A percentile compares a stretch with the other conserved stretches of the same genome.
phyloP scores from a whole-genome alignment of 2,329 filamentous ascomycete genomes.

The Plenodomus lindquistii region DNA sequence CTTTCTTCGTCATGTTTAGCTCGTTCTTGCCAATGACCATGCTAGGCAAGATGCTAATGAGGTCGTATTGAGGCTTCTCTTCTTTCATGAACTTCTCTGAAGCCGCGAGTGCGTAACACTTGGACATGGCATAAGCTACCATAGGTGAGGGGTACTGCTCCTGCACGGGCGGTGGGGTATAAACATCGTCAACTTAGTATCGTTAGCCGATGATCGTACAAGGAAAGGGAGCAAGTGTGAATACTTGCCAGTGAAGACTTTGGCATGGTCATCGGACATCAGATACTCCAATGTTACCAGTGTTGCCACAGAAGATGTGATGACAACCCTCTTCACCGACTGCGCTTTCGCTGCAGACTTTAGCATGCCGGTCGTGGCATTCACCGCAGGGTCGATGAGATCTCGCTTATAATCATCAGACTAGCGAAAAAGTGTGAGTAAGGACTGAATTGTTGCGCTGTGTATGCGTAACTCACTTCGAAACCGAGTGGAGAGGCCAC shows the following conservation, averaged over 20 bases:
- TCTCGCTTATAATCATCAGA: conserved; percentile 23
- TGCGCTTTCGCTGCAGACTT: conserved; percentile 4
- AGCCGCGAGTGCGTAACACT: conserved; percentile 32
- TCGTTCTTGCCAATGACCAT: conserved; percentile 5
- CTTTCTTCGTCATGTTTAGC: neutral
- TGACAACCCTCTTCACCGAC: conserved; percentile 10
- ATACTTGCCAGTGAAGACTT: too few species aligned
- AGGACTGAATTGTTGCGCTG: neutral
- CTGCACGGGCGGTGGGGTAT: too few species aligned
- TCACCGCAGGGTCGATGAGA: conserved; percentile 12
- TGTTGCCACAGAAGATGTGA: conserved; percentile 11
- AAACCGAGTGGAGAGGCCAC: conserved; percentile 8
- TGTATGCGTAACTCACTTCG: conserved; percentile 1
- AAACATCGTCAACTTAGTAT: too few species aligned
- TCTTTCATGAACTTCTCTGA: conserved; percentile 24
- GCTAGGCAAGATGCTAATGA: conserved; percentile 9
- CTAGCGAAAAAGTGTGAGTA: neutral
- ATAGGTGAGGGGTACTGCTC: too few species aligned
- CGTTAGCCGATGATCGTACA: too few species aligned
- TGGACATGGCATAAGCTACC: neutral
- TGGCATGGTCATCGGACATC: too few species aligned
- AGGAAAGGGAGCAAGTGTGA: too few species aligned
- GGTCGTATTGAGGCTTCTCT: conserved; percentile 9
- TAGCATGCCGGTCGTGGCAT: conserved; percentile 2
- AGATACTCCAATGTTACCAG: neutral